Percentiles rank a stretch among this genome's conserved stretches.
phyloP scores from a whole-genome alignment of 228 moss, liverwort and hornwort genomes.

The Sphagnum fallax region DNA sequence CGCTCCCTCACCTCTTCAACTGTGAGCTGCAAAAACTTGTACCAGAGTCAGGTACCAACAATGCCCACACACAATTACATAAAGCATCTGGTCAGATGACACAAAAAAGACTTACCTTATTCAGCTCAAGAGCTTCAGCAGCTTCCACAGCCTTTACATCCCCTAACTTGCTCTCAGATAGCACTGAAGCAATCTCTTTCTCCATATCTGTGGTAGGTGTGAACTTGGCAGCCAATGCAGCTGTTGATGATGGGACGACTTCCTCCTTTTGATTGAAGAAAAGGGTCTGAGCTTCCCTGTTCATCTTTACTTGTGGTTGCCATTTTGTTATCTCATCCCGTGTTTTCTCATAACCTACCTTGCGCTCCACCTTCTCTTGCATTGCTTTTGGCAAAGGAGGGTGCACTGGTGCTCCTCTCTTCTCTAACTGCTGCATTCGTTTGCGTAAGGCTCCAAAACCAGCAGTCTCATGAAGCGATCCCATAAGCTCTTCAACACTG shows the following conservation, averaged over 20 bases:
- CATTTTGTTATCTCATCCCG: constrained; percentile 70
- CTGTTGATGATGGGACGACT: constrained; percentile 33
- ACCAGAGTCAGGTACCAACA: not conserved
- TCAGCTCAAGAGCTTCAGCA: constrained; percentile 73
- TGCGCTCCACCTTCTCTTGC: constrained; percentile 75
- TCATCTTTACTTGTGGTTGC: constrained; percentile 66
- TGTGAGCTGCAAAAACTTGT: constrained; percentile 50
- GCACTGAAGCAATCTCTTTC: constrained; percentile 59
- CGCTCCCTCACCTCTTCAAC: constrained; percentile 90
- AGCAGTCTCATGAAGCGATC: constrained; percentile 50
- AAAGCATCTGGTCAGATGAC: too few relatives aligned
- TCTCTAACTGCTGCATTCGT: constrained; percentile 70
- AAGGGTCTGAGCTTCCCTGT: constrained; percentile 69
- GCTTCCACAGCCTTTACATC: constrained; percentile 44
- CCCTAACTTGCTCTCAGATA: constrained; percentile 55
- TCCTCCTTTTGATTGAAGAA: constrained; percentile 50
- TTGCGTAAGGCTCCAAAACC: constrained; percentile 73
- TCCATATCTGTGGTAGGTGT: constrained; percentile 66
- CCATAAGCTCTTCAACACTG: constrained; percentile 71
- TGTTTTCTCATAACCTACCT: constrained; percentile 72
- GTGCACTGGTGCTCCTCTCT: constrained; percentile 38
- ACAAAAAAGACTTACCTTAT: constrained; percentile 42
- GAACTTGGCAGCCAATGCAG: constrained; percentile 63
- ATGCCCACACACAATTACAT: not conserved
- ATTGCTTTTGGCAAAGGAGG: constrained; percentile 73